phyloP scores from a whole-genome alignment of 2,329 filamentous ascomycete genomes.

The Phaeoacremonium minimum region DNA sequence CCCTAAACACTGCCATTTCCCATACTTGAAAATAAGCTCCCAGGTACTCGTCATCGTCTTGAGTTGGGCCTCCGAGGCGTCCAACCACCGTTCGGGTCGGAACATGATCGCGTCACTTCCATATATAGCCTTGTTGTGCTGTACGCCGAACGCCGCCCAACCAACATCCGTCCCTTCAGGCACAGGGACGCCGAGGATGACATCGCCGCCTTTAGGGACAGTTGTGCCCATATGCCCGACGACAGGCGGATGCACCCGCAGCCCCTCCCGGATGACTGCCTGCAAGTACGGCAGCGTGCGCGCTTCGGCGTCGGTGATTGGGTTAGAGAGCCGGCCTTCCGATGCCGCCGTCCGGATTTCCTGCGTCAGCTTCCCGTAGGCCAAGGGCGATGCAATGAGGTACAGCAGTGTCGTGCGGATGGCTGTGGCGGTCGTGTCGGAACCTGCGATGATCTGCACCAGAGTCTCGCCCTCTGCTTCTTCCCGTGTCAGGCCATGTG shows the following conservation, averaged over 20 bases:
- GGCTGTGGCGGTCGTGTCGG: constrained; percentile 46
- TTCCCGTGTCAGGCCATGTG: constrained; percentile 29
- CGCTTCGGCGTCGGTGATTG: constrained; percentile 28
- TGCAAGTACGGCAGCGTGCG: constrained; percentile 40
- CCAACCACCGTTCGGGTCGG: constrained; percentile 45
- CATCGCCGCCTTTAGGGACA: constrained; percentile 30
- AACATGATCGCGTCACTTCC: constrained; percentile 36
- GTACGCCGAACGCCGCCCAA: constrained; percentile 33
- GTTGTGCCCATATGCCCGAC: constrained; percentile 27
- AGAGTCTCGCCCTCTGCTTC: constrained; percentile 40
- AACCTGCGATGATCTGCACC: constrained; percentile 40
- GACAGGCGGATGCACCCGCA: constrained; percentile 40
- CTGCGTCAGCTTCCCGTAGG: constrained; percentile 31
- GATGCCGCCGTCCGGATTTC: constrained; percentile 35
- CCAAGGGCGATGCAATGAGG: constrained; percentile 36
- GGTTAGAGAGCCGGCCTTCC: constrained; percentile 21
- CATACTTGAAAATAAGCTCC: constrained; percentile 38
- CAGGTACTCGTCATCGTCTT: constrained; percentile 29
- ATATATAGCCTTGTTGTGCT: constrained; percentile 28
- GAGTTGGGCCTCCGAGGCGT: constrained; percentile 24
- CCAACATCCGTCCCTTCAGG: constrained; percentile 42
- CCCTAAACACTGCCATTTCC: constrained; percentile 39
- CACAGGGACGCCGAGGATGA: constrained; percentile 32
- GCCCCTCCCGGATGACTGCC: constrained; percentile 43
- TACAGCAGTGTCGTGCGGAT: constrained; percentile 42